Base-by-base conservation (phyloP, 1,284 basidiomycete genomes). In the Nidula niveotomentosa region DNA sequence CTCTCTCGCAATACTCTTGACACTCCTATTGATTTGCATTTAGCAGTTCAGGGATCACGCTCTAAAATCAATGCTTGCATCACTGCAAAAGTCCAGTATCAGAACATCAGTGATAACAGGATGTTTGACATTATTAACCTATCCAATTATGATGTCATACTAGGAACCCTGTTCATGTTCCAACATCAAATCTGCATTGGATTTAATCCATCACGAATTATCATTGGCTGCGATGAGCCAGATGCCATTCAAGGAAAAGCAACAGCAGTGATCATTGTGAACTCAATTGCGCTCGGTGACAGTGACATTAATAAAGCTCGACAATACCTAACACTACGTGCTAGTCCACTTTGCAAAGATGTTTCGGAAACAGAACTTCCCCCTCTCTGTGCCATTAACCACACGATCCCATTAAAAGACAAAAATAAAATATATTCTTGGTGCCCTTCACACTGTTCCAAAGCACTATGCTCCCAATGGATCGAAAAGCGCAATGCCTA, bases 181-280 rank as follows among this genome's bases (percentile, higher is more conserved):
- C 65, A 69, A 9, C 69, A 74, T 53, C 37, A 63, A 0, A 62
- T 72, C 0, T 49, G 56, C 0, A 17, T 65, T 1, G 60, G 59
- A 2, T 4, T 69, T 1, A 66, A 66, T 23, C 61, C 63, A 15
- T 49, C 34, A 58, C 34, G 56, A 0, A 54, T 73, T 0, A 17
- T 64, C 0, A 52, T 75, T 1, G 63, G 66, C 0, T 63, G 62
- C 8, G 9, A 34, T 0, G 5, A 7, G 0, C 39, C 63, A 5
- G n/a, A n/a, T 12, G 33, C 48, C 8, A 35, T 50, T 10, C 15
- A 50, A 39, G 48, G 48, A 57, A 53, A 53, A 55, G 33, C 15
- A 12, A 39, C 15, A 13, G 15, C 33, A n/a, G 15, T 5, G 4
- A 13, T 50, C 7, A 13, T 8, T 12, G 35, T 35, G 15, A 17